Evolutionary conservation across 768 basidiomycete genomes (phyloP), one percentile per base, ranked within the genome.

Genomic region (Leccinum longicurvipes): DNA sequence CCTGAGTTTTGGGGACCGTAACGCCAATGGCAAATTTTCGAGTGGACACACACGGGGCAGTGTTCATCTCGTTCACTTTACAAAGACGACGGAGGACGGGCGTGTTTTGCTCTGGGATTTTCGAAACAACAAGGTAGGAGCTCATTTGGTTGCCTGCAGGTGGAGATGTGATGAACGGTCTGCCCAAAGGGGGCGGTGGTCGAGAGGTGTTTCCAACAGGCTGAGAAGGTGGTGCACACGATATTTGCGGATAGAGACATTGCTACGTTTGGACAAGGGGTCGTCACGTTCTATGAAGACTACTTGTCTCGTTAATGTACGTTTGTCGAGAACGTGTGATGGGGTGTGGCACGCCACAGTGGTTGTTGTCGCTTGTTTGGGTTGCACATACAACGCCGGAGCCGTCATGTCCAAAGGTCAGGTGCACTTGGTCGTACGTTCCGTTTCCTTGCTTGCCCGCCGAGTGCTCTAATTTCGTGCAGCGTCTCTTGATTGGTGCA

Each of bases 401-500:
- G 60, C 21, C n/a, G n/a, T n/a, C 53, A 91, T 91, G 89, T 89
- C 90, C 55, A 83, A 82, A 67, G 81, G 82, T 47, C 83, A 78
- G 71, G 83, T 87, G 45, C 89, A 91, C 65, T 68, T 91, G 61
- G 89, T 93, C 67, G 91, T 91, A 71, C 60, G 86, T 81, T 47
- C 47, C 47, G 50, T 50, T 47, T 44, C 45, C 29, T 53, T 24
- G 61, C 57, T 53, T 44, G 34, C 50, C 34, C 36, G 51, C 45
- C 48, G 44, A 25, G 47, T 39, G 32, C 42, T 15, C 62, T 61
- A 50, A 63, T 62, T 53, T 48, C 31, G 36, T 61, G 51, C 45
- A 91, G 91, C 89, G 92, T 59, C 76, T 98, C 55, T 80, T 96
- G 50, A 84, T 98, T 57, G 84, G 86, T 50, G 96, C 96, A 44